These are phyloP conservation scores for Caloboletus inedulis DNA, from an alignment of 1,284 basidiomycete species.

Conservation along the genomic window DNA sequence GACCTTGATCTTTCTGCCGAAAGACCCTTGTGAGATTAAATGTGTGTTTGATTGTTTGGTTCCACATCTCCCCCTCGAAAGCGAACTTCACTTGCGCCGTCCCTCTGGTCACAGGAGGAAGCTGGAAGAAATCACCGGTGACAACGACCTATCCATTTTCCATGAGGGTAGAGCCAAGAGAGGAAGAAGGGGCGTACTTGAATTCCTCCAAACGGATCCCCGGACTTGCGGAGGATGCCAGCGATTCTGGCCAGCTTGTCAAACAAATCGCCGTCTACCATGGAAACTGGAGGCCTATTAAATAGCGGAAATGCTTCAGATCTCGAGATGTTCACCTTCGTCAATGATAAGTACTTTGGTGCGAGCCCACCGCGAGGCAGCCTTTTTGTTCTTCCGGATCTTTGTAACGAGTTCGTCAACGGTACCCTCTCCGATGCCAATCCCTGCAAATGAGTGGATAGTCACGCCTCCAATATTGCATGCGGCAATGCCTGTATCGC, in stretches of 20 bases:
- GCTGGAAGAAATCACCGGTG: slow-evolving; percentile 91
- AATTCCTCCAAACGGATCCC: slow-evolving; percentile 82
- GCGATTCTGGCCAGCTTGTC: slow-evolving; percentile 83
- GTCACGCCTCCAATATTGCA: slow-evolving; percentile 91
- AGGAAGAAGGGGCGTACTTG: slow-evolving; percentile 50
- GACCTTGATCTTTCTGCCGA: slow-evolving; percentile 70
- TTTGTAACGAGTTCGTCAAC: slow-evolving; percentile 57
- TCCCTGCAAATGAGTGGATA: slow-evolving; percentile 87
- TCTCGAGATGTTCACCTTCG: slow-evolving; percentile 59
- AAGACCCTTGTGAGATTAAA: slow-evolving; percentile 83
- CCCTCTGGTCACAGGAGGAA: slow-evolving; percentile 79
- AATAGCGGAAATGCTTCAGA: background rate
- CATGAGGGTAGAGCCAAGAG: slow-evolving; percentile 1
- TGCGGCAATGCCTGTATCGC: slow-evolving; percentile 71
- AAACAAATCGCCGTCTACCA: slow-evolving; percentile 86
- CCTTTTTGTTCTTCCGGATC: slow-evolving; percentile 65
- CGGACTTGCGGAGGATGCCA: slow-evolving; percentile 52
- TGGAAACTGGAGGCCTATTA: slow-evolving; percentile 63
- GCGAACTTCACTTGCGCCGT: slow-evolving; percentile 56
- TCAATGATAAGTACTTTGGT: slow-evolving; percentile 86
- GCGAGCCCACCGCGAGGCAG: slow-evolving; percentile 67
- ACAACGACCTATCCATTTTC: slow-evolving; percentile 59
- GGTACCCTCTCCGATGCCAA: slow-evolving; percentile 74
- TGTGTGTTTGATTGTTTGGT: slow-evolving; percentile 50
- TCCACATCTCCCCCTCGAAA: slow-evolving; percentile 84